These are phyloP conservation scores for Trifolium dubium DNA, from an alignment of 306 rosid genomes.

Conservation along the genomic window DNA sequence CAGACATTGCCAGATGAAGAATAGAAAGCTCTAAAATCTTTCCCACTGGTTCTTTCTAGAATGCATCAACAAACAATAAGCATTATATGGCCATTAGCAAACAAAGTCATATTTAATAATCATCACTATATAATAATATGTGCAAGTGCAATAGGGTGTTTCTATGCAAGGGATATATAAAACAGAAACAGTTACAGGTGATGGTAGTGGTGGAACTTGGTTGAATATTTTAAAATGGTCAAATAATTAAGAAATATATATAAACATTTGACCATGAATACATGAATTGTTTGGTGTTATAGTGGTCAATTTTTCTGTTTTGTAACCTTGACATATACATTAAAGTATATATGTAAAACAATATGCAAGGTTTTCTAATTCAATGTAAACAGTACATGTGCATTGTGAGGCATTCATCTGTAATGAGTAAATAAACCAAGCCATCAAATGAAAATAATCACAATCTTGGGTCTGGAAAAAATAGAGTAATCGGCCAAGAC, in stretches of 20 bases:
- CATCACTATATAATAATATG: slow-evolving; percentile 12
- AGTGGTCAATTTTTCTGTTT: background rate
- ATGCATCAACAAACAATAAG: slow-evolving; percentile 36
- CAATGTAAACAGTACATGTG: background rate
- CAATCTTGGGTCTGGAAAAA: background rate
- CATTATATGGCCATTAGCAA: slow-evolving; percentile 34
- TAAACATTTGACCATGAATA: background rate
- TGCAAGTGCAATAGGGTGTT: background rate
- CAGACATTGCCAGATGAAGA: slow-evolving; percentile 95
- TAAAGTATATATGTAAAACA: too few species aligned
- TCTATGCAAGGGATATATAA: slow-evolving; percentile 23
- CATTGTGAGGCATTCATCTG: background rate
- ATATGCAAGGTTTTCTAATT: background rate
- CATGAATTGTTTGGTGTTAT: background rate
- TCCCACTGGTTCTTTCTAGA: slow-evolving; percentile 76
- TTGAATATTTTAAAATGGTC: slow-evolving; percentile 4
- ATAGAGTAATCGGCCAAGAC: background rate
- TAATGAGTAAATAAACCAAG: slow-evolving; percentile 8
- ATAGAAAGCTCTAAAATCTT: slow-evolving; percentile 90
- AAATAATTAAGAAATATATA: background rate
- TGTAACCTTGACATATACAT: background rate
- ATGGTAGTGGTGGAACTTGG: slow-evolving; percentile 4
- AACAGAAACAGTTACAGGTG: background rate
- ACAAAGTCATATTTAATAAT: slow-evolving; percentile 17
- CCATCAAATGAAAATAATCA: slow-evolving; percentile 13